Conservation (phyloP, 495 filamentous ascomycete species). For the Xylaria longipes region DNA sequence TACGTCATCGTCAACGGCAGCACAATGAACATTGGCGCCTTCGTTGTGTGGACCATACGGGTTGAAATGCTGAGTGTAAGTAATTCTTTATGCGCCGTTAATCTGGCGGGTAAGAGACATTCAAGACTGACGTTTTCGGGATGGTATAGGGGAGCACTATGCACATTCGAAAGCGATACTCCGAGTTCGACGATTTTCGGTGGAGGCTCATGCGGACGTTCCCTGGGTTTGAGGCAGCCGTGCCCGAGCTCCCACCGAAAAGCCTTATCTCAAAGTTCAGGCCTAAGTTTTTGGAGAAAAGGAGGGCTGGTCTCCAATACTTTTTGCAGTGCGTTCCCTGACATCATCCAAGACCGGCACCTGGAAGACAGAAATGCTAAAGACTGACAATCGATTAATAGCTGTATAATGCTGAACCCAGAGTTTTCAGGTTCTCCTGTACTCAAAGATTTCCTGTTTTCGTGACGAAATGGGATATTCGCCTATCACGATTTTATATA, state of each 20-base stretch:
- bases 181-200: conserved; percentile 63
- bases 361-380: background rate
- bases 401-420: conserved; percentile 63
- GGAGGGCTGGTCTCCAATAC: conserved; percentile 60
- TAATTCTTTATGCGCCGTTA: background rate
- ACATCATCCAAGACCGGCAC: background rate
- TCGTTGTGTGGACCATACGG: conserved; percentile 62
- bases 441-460: conserved; percentile 63
- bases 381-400: conserved; percentile 29
- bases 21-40: conserved; percentile 59
- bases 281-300: conserved; percentile 58
- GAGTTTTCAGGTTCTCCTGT: conserved; percentile 64
- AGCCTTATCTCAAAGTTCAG: conserved; percentile 60
- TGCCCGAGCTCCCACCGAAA: conserved; percentile 63
- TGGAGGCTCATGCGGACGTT: conserved; percentile 58
- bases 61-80: conserved; percentile 58
- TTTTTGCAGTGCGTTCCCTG: conserved; percentile 56
- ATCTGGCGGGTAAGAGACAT: background rate
- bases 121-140: background rate
- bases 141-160: conserved; percentile 55
- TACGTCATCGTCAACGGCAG: conserved; percentile 59
- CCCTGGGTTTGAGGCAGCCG: conserved; percentile 59
- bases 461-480: conserved; percentile 38
- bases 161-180: conserved; percentile 63
- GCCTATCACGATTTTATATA: background rate